Evolutionary conservation across 202 grass and related monocot species (phyloP), one percentile per base, ranked within the genome.

Genomic region (Zoysia matrella): DNA sequence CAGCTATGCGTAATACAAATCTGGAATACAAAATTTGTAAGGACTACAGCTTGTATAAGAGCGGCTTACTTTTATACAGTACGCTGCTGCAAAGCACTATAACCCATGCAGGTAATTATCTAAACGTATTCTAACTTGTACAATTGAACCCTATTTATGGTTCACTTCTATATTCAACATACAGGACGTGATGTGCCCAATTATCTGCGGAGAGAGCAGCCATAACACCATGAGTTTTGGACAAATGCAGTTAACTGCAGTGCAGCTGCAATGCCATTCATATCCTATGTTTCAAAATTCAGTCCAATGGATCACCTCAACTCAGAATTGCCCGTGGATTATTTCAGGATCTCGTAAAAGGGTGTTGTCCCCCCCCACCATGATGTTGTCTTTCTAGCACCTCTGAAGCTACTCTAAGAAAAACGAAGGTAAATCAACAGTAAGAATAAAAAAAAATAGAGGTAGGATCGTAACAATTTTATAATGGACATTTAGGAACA

Each of bases 161-260:
- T 84, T 86, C 22, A 86, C 74, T 70, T 86, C 47, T 77, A 74
- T 72, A 82, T 82, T 82, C 79, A 86, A 18, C 15, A 61, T 78
- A 73, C 14, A 52, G 7, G 61, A 63, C 2, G 41, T 73, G 41
- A 67, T 72, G 65, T 69, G 73, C 13, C 53, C 36, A 45, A 75
- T 68, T 45, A 36, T 82, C 53, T 69, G 60, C 5, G 18, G 18
- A 81, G 58, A 36, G 47, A 78, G 22, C 2, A 74, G 11, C 10
- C 22, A 69, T 0, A 16, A 51, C 42, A 30, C 43, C 48, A 69
- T 82, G 69, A 51, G 39, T 36, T 82, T 72, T 77, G 61, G 67
- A 60, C 41, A 84, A 69, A 58, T 15, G 8, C 2, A 82, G 73
- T 41, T 36, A 51, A 78, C 9, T 50, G 30, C 40, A 50, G 53